Evolutionary conservation across 192 early-diverging fungal genomes (phyloP).

Genomic region (Backusella morwellensis): DNA sequence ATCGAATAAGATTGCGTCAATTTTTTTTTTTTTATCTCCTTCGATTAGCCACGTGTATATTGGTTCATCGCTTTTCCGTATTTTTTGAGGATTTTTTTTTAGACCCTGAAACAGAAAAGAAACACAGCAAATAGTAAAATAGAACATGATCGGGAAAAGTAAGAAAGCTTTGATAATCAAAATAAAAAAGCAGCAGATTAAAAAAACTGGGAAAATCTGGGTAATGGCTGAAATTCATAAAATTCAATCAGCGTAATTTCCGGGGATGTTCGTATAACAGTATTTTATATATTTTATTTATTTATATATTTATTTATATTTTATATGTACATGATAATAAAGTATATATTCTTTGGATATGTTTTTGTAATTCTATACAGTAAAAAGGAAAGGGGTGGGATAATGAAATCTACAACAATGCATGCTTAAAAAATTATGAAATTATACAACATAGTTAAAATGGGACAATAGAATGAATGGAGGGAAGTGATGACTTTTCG

Average conservation of each 20-base stretch:
- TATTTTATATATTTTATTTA: background rate
- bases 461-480: conserved; percentile 23
- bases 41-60: background rate
- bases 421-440: background rate
- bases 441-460: conserved; percentile 1
- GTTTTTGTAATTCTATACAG: conserved; percentile 1
- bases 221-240: background rate
- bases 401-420: background rate
- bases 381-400: background rate
- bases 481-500: conserved; percentile 14
- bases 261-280: background rate
- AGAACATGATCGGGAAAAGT: background rate
- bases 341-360: background rate
- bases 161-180: conserved; percentile 5
- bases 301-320: background rate
- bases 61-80: background rate
- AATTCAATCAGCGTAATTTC: background rate
- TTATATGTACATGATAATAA: background rate
- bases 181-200: background rate
- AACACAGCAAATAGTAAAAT: background rate
- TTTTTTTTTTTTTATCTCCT: background rate
- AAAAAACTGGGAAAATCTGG: conserved; percentile 9
- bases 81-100: background rate
- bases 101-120: conserved; percentile 4
- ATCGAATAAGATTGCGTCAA: background rate